These are phyloP conservation scores for Verbena officinalis DNA, from an alignment of 257 asterid genomes.

Conservation along the genomic window DNA sequence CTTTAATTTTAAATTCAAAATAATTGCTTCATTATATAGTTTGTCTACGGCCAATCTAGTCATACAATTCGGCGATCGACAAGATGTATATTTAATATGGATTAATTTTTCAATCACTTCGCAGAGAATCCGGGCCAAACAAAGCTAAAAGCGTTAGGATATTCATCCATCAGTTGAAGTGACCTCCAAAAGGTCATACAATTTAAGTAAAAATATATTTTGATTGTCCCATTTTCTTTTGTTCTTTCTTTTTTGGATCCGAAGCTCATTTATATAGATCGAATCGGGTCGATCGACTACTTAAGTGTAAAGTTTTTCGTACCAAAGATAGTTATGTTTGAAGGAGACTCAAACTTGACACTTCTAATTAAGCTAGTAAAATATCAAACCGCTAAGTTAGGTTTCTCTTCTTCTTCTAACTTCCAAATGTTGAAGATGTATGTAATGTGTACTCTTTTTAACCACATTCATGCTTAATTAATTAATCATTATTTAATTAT, in stretches of 20 bases:
- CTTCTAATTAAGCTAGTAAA: no score
- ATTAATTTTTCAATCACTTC: neutral
- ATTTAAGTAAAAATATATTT: constrained; percentile 6
- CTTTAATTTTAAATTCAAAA: no score
- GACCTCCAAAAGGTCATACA: constrained; percentile 29
- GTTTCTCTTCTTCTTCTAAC: constrained; percentile 2
- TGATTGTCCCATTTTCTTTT: constrained; percentile 14
- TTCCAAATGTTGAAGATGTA: neutral
- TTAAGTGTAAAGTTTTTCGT: no score
- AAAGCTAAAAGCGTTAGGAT: neutral
- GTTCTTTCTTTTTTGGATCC: no score
- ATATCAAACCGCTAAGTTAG: no score
- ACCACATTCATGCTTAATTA: neutral
- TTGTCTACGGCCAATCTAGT: no score
- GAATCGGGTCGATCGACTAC: no score
- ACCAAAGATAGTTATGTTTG: no score
- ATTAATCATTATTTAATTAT: constrained; percentile 7
- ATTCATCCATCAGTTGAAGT: neutral
- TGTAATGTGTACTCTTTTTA: constrained; percentile 1
- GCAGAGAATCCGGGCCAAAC: constrained; percentile 19
- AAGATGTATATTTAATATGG: neutral
- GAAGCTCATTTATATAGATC: no score
- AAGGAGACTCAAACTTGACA: no score
- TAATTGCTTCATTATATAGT: no score
- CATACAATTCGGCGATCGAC: constrained; percentile 27